phyloP scores from a whole-genome alignment of 352 stramenopile genomes.

The Phytophthora hybrid region DNA sequence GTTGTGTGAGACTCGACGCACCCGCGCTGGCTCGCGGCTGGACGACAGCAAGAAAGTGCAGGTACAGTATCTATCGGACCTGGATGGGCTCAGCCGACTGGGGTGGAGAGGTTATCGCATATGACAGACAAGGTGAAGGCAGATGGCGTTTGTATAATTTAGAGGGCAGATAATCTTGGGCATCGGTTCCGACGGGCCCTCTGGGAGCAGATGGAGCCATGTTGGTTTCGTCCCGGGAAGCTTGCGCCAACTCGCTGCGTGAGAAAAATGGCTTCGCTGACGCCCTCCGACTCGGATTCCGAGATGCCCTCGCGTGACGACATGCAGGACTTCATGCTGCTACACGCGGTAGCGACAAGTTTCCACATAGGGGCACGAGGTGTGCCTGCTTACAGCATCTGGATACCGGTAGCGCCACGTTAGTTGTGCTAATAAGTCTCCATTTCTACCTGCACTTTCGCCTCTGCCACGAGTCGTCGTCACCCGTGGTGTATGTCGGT shows the following conservation, averaged over 20 bases:
- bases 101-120: background rate
- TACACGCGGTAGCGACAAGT: too few species aligned
- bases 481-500: background rate
- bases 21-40: constrained; percentile 20
- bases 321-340: background rate
- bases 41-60: constrained; percentile 10
- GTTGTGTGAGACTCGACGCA: constrained; percentile 6
- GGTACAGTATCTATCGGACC: too few species aligned
- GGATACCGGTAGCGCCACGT: too few species aligned
- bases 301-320: background rate
- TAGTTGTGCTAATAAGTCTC: background rate
- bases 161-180: background rate
- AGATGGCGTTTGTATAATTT: background rate
- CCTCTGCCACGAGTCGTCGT: constrained; percentile 13
- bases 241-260: background rate
- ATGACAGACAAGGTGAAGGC: background rate
- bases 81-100: background rate
- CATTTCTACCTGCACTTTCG: background rate
- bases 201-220: background rate
- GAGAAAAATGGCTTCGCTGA: background rate
- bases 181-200: background rate
- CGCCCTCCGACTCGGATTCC: too few species aligned
- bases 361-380: too few species aligned
- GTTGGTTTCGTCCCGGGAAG: background rate
- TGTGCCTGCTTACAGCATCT: too few species aligned